phyloP scores from a whole-genome alignment of 208 protist genomes.

The Leishmania martiniquensis region DNA sequence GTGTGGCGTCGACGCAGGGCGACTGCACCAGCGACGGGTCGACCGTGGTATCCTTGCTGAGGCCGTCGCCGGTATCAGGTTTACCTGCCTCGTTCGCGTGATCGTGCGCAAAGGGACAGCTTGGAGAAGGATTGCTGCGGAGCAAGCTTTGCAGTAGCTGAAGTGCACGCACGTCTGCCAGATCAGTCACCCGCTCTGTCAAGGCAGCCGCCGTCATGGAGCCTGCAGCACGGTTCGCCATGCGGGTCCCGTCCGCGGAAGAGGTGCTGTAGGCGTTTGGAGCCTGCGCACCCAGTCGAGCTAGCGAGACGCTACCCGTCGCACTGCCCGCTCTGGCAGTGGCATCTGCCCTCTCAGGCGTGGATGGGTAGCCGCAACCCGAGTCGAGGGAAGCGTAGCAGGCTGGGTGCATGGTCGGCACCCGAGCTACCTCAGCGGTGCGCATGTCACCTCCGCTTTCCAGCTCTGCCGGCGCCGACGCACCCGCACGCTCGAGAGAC shows the following conservation, averaged over 20 bases:
- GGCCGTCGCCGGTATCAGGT: neutral
- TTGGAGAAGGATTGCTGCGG: conserved; percentile 5
- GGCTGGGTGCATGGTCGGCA: neutral
- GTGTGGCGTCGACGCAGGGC: neutral
- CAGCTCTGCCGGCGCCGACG: neutral
- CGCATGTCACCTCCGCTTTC: too few species aligned
- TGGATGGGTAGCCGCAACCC: neutral
- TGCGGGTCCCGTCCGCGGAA: neutral
- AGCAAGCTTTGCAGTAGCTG: conserved; percentile 31
- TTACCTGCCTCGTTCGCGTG: neutral
- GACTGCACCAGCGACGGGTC: neutral
- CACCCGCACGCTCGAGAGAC: neutral
- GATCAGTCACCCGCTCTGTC: conserved; percentile 11
- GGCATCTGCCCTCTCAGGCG: neutral
- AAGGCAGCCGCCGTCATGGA: neutral
- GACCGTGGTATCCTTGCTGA: neutral
- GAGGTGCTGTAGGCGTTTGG: too few species aligned
- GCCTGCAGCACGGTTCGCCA: neutral
- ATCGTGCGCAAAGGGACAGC: neutral
- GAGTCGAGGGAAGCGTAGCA: neutral
- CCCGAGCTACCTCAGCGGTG: neutral
- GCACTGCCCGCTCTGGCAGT: neutral
- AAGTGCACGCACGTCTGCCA: conserved; percentile 23
- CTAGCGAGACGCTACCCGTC: neutral
- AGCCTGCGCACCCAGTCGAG: neutral